Base-by-base conservation (phyloP, 1,284 basidiomycete genomes). In the Fomes fomentarius region DNA sequence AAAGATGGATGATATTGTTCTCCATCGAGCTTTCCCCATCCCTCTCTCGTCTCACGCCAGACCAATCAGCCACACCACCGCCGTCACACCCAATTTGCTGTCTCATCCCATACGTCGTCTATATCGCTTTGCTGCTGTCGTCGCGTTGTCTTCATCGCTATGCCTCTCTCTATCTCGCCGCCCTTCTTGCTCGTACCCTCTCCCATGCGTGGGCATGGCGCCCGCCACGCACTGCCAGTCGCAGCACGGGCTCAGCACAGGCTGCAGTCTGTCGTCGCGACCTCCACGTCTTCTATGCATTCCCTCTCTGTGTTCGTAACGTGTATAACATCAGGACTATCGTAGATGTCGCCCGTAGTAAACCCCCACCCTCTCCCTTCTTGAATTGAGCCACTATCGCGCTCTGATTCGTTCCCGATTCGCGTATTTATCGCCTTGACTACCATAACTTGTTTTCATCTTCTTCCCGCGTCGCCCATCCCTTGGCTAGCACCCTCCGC, bases 341-440 rank as follows among this genome's bases (percentile, higher is more conserved):
- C 21, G 4, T 61, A 61, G 44, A 56, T 47, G 41, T 47, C 44
- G 33, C 35, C 52, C 45, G 42, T 52, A 54, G 49, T 52, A 33
- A 42, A 37, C 45, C 21, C 37, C 40, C 37, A n/a, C 8, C 17
- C 19, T 52, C 19, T 31, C 48, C 8, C 38, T 22, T 42, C 43
- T 35, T 30, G 21, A 24, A 26, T 30, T 30, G 5, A 10, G 19
- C 14, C 11, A 38, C 38, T 24, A 41, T 30, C 30, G 26, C 38
- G 26, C 24, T 24, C 37, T 35, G 30, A 38, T 55, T 50, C 45
- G 44, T 58, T 56, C 50, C n/a, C 28, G 48, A 50, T 44, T 54
- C 44, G 40, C 42, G 45, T 61, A 61, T 61, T 58, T 57, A 57
- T 61, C 47, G 24, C 56, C 41, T 61, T 61, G 59, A 56, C 53